A percentile compares a stretch with the other conserved stretches of the same genome.
Conservation (phyloP, 2,329 filamentous ascomycete species). For the Colletotrichum sp. region DNA sequence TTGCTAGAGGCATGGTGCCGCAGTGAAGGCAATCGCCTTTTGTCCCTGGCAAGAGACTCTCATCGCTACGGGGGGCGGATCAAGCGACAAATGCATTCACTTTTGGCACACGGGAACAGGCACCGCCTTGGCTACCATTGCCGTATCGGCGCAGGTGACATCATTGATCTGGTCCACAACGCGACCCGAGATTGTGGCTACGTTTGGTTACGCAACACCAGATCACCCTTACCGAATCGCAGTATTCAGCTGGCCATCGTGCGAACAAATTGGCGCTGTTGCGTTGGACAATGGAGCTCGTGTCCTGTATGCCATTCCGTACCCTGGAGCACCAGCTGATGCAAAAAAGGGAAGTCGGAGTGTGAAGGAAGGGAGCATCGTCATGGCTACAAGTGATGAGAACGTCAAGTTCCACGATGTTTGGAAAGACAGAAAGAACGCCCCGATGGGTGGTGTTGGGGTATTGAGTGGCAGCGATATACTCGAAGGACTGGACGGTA, state of each 20-base stretch:
- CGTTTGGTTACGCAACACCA: constrained; percentile 76
- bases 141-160: constrained; percentile 92
- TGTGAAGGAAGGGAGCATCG: constrained; percentile 66
- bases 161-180: constrained; percentile 89
- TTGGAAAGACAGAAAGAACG: constrained; percentile 72
- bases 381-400: constrained; percentile 90
- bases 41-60: constrained; percentile 91
- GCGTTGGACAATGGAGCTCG: constrained; percentile 82
- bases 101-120: constrained; percentile 92
- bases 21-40: constrained; percentile 96
- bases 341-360: constrained; percentile 20
- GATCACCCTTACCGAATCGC: constrained; percentile 90
- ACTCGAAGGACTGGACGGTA: constrained; percentile 79
- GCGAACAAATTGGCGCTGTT: constrained; percentile 82
- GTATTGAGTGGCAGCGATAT: constrained; percentile 84
- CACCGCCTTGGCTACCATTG: constrained; percentile 84
- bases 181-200: constrained; percentile 86
- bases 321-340: constrained; percentile 59
- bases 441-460: constrained; percentile 54
- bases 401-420: constrained; percentile 96
- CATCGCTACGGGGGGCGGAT: constrained; percentile 89
- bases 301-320: constrained; percentile 87
- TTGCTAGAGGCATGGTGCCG: constrained; percentile 80
- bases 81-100: constrained; percentile 93
- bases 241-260: constrained; percentile 94